Base-by-base conservation (phyloP, 306 rosid genomes). In the Castanospermum australe region DNA sequence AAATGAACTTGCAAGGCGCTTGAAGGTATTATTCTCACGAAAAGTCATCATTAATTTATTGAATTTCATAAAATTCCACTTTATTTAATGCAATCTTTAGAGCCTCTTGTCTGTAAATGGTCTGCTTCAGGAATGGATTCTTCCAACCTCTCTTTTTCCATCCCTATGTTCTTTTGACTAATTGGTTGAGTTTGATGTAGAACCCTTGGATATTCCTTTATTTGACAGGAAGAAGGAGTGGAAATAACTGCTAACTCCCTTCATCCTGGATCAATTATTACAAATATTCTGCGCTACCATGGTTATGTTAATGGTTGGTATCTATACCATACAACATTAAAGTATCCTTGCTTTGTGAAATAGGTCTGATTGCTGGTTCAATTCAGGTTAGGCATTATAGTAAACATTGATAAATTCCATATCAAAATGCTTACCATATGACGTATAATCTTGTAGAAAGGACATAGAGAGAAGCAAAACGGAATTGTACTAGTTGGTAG, bases 201-300 rank as follows among this genome's bases (percentile, higher is more conserved):
- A 52, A 69, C 52, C 61, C 28, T 28, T 64, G 65, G 56, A 57
- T 57, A 12, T 60, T 33, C 59, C 22, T 39, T 35, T 73, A 60
- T 70, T 66, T 64, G 77, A 70, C 85, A 94, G 96, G 92, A 89
- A 90, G 97, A 91, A 87, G 89, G 88, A 66, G 89, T 85, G 59
- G 80, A 90, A 72, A 84, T 94, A 78, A 92, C 91, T 12, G 92
- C 81, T 2, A 90, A 86, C 72, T 77, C 98, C 48, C 81, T 92
- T 86, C 98, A 94, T 86, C 98, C 97, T 5, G 97, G 98, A 75
- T 70, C 92, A 75, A 91, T 87, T 77, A 1, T 30, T 52, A 94
- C 98, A 66, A 89, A 94, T 73, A 81, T 94, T 85, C 79, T 85
- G 48, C 87, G 94, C 45, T 59, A 82, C 77, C 90, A 86, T 59